A percentile compares a stretch with the other conserved stretches of the same genome.
These are phyloP conservation scores for Trichocomaceae sp. DNA, from an alignment of 2,329 filamentous ascomycete species.

Conservation along the genomic window DNA sequence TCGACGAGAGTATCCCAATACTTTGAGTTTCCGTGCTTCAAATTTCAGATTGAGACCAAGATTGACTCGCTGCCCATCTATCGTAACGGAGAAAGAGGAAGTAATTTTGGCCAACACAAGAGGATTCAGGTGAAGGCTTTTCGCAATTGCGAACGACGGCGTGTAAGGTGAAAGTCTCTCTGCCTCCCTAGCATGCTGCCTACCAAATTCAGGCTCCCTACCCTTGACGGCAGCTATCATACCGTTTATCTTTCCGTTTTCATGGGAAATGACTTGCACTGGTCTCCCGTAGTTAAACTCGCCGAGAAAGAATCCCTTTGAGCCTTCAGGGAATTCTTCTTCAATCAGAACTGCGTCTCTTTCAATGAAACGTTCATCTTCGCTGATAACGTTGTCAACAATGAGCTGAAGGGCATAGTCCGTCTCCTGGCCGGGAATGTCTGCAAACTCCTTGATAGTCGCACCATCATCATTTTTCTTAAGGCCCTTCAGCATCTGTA, in stretches of 20 bases:
- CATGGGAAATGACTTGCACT: constrained; percentile 71
- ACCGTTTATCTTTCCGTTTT: constrained; percentile 68
- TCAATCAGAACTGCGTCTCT: constrained; percentile 78
- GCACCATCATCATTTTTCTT: constrained; percentile 86
- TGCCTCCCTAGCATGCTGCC: constrained; percentile 62
- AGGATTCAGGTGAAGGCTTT: constrained; percentile 71
- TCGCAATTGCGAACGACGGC: constrained; percentile 83
- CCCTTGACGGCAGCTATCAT: constrained; percentile 65
- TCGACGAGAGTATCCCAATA: constrained; percentile 89
- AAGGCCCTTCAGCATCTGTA: constrained; percentile 89
- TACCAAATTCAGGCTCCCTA: constrained; percentile 76
- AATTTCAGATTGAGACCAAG: constrained; percentile 95
- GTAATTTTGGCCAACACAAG: constrained; percentile 92
- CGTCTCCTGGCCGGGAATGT: constrained; percentile 75
- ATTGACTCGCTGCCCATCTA: constrained; percentile 78
- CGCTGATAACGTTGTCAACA: constrained; percentile 82
- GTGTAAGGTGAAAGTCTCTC: constrained; percentile 68
- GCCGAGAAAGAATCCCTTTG: constrained; percentile 85
- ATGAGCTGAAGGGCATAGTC: constrained; percentile 88
- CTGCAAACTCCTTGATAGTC: constrained; percentile 84
- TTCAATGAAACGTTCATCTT: constrained; percentile 90
- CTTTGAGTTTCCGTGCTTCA: constrained; percentile 89
- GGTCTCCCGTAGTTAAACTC: constrained; percentile 90
- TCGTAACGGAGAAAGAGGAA: constrained; percentile 79
- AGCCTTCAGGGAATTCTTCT: constrained; percentile 79